Conservation (phyloP, 345 rosid species). For the Gossypium thurberi region DNA sequence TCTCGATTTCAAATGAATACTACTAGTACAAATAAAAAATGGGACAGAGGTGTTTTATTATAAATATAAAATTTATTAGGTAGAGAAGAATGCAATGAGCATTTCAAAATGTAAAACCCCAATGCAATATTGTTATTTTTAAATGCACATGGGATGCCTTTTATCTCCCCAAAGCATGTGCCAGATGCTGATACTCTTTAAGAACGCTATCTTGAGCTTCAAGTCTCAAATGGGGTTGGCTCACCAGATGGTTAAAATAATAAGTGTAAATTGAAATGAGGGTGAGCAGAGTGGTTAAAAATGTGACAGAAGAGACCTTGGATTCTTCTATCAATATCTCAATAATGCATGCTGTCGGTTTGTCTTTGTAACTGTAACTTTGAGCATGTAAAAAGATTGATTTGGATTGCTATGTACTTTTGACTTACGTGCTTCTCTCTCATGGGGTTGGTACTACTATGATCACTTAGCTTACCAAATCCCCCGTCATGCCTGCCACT, state of each 20-base stretch:
- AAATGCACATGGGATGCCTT: not conserved
- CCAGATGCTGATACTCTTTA: not conserved
- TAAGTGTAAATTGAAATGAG: not conserved
- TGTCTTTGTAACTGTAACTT: not conserved
- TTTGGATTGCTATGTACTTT: not conserved
- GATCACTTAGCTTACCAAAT: conserved; percentile 12
- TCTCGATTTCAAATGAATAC: not conserved
- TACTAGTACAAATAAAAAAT: not conserved
- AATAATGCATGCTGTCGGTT: not conserved
- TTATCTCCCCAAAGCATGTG: not conserved
- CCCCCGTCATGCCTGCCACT: not conserved
- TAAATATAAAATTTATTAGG: not conserved
- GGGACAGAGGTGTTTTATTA: not conserved
- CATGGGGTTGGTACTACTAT: conserved; percentile 6
- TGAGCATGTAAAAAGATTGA: conserved; percentile 3
- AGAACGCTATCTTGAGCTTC: not conserved
- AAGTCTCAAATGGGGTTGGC: not conserved
- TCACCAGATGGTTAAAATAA: not conserved
- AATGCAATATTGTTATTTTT: not conserved
- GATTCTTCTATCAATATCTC: not conserved
- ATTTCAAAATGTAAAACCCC: not conserved
- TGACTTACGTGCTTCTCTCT: conserved; percentile 11
- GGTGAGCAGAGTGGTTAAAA: not conserved
- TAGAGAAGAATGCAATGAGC: not conserved
- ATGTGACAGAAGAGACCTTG: not conserved